Evolutionary conservation across 495 filamentous ascomycete species (phyloP), one percentile per base, ranked within the genome.

Genomic region (Oidiodendron maius): DNA sequence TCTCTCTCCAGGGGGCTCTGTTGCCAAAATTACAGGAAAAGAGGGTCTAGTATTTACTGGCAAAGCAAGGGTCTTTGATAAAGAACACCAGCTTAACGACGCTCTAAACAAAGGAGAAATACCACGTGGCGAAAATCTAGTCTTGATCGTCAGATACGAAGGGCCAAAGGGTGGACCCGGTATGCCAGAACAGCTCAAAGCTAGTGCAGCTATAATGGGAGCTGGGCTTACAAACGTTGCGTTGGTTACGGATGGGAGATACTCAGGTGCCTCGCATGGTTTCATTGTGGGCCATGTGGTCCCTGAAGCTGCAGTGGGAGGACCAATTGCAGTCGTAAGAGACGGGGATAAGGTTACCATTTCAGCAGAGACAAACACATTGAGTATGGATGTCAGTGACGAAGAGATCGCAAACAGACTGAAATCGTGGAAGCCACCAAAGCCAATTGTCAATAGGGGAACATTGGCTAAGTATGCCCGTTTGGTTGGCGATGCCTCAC

Each of bases 11-110:
- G 86, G 84, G 26, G 93, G 93, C 26, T 85, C 93, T 8, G 93
- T 98, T 2, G 91, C 93, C 51, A 98, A 98, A 71, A 98, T 98
- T 64, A 98, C 93, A 0, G 93, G 93, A 16, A 96, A 96, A 63
- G 93, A 98, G 66, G 93, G 93, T 4, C 71, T 83, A 12, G 64
- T 65, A 5, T 98, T 98, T 66, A 83, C 76, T 0, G 93, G 93
- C 40, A 80, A 81, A 47, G 93, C 87, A 13, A 73, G 80, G 16
- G 88, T 95, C n/a, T 98, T 96, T 66, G 71, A 98, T 64, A 95
- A 95, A 63, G 93, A 96, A 59, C 67, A 76, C 44, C 72, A 80
- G 50, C 82, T 98, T 30, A 81, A 93, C 64, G 68, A 73, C 6
- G 91, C 90, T 2, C 71, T 98, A 12, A 77, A 77, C 30, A 72